Evolutionary conservation across 2,329 filamentous ascomycete genomes (phyloP).

Genomic region (Raffaelea ambrosiae): DNA sequence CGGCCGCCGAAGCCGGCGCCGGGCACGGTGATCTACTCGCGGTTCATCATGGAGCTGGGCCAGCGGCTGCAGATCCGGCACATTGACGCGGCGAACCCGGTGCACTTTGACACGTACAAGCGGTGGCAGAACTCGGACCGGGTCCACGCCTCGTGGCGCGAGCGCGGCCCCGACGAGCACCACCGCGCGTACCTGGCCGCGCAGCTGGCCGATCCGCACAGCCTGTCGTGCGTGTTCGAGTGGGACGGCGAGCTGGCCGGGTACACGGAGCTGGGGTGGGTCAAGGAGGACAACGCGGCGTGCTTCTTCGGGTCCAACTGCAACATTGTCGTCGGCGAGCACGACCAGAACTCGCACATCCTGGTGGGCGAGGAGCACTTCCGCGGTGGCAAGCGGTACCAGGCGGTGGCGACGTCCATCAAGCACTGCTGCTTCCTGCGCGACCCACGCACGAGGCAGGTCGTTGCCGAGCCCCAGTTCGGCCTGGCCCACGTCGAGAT

Average conservation of each 20-base stretch:
- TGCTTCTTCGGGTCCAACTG: slow-evolving; percentile 47
- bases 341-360: slow-evolving; percentile 49
- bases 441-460: slow-evolving; percentile 46
- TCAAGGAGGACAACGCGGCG: slow-evolving; percentile 41
- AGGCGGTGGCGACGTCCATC: slow-evolving; percentile 52
- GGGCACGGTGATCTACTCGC: slow-evolving; percentile 65
- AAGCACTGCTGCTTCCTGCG: slow-evolving; percentile 58
- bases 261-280: slow-evolving; percentile 78
- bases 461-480: slow-evolving; percentile 64
- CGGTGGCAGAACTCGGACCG: slow-evolving; percentile 76
- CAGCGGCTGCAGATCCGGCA: slow-evolving; percentile 68
- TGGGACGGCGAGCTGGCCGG: slow-evolving; percentile 66
- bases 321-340: slow-evolving; percentile 33
- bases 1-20: slow-evolving; percentile 64
- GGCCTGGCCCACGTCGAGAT: slow-evolving; percentile 62
- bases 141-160: slow-evolving; percentile 72
- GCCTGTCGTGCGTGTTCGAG: slow-evolving; percentile 58
- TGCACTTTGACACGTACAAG: slow-evolving; percentile 53
- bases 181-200: slow-evolving; percentile 63
- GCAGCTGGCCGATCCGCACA: slow-evolving; percentile 63
- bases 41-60: slow-evolving; percentile 66
- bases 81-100: slow-evolving; percentile 52
- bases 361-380: slow-evolving; percentile 51
- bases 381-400: slow-evolving; percentile 51
- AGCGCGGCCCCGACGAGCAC: slow-evolving; percentile 66